A percentile compares a stretch with the other conserved stretches of the same genome.
Conservation (phyloP, 306 rosid species). For the Macrotyloma uniflorum region DNA sequence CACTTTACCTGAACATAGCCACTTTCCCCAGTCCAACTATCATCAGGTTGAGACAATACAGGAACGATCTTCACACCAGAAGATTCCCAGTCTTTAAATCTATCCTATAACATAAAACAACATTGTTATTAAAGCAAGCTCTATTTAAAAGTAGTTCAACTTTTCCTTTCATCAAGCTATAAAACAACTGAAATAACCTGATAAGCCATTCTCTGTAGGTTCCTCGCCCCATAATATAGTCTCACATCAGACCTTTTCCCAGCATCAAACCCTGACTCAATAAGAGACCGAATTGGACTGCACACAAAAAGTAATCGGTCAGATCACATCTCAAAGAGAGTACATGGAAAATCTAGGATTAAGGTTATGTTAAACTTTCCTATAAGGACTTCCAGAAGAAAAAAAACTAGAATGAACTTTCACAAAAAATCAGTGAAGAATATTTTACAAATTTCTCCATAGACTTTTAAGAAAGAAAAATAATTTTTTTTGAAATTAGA, state of each 20-base stretch:
- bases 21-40: constrained; percentile 75
- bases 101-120: constrained; percentile 63
- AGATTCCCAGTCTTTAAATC: constrained; percentile 91
- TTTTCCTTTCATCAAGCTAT: constrained; percentile 16
- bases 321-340: background rate
- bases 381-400: background rate
- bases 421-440: background rate
- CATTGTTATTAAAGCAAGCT: constrained; percentile 28
- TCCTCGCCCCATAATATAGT: constrained; percentile 86
- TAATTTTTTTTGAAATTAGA: too few relatives aligned
- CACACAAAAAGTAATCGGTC: constrained; percentile 32
- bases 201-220: constrained; percentile 92
- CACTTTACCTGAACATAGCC: constrained; percentile 86
- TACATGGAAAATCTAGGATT: background rate
- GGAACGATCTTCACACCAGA: constrained; percentile 89
- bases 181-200: constrained; percentile 60
- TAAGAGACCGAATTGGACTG: constrained; percentile 90
- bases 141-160: background rate
- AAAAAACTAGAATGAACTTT: background rate
- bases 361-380: background rate
- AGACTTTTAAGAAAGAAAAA: too few relatives aligned
- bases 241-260: constrained; percentile 78
- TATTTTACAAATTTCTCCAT: too few relatives aligned
- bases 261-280: constrained; percentile 82
- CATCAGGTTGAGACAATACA: constrained; percentile 87